Percentiles rank a stretch among this genome's conserved stretches.
These are phyloP conservation scores for Phycomyces blakesleeanus DNA, from an alignment of 192 early-diverging fungal species.

Conservation along the genomic window DNA sequence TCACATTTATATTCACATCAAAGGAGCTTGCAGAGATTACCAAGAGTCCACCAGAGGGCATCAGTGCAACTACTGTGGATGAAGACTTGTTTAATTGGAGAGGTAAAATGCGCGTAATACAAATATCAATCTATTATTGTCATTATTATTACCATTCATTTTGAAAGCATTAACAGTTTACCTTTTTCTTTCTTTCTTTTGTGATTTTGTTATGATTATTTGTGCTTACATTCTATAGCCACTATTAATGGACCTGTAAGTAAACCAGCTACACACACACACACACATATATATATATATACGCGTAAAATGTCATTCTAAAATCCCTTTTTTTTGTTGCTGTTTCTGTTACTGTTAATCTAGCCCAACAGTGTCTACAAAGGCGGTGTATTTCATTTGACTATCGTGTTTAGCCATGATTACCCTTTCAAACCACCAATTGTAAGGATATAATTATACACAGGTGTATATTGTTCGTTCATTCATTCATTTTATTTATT, in stretches of 20 bases:
- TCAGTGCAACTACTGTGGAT: conserved; percentile 54
- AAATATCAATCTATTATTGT: too few relatives aligned
- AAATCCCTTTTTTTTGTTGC: too few relatives aligned
- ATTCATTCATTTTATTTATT: too few relatives aligned
- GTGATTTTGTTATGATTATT: background rate
- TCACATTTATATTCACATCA: too few relatives aligned
- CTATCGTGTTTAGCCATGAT: conserved; percentile 66
- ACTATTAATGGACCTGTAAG: background rate
- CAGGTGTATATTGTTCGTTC: background rate
- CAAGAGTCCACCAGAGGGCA: conserved; percentile 56
- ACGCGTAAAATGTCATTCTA: too few relatives aligned
- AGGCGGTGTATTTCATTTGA: conserved; percentile 67
- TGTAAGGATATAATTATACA: conserved; percentile 33
- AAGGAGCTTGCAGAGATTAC: conserved; percentile 65
- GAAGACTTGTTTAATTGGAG: conserved; percentile 66
- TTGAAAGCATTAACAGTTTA: background rate
- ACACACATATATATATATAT: conserved; percentile 5
- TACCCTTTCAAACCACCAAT: conserved; percentile 83
- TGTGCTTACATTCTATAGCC: conserved; percentile 1
- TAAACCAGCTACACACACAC: background rate
- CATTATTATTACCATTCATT: too few relatives aligned
- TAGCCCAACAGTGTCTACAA: conserved; percentile 60
- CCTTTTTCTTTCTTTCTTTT: background rate
- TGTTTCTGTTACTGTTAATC: too few relatives aligned
- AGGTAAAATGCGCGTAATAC: conserved; percentile 35